Evolutionary conservation across 2,329 filamentous ascomycete genomes (phyloP), one percentile per base, ranked within the genome.

Genomic region (Trichothecium sympodiale): DNA sequence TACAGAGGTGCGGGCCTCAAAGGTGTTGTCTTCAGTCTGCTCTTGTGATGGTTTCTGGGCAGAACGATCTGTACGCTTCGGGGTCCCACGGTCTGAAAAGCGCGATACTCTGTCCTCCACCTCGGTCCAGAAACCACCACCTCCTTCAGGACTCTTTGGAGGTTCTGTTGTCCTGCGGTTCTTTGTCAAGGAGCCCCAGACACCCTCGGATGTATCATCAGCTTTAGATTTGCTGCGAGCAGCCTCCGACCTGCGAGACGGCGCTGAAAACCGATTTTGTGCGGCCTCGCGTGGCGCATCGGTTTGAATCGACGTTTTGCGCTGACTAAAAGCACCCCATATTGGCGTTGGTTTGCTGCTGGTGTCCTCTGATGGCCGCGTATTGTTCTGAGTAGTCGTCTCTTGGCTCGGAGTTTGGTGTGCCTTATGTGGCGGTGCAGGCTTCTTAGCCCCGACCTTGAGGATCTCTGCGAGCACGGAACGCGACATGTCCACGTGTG

Each of bases 41-140:
- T 35, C 31, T 34, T 29, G 17, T 15, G 12, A 23, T 3, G 25
- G 28, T 13, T 28, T 20, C 9, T 18, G 30, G 20, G 12, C 31
- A 33, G 31, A 17, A 14, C n/a, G 16, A 14, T 6, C 12, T 5
- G 17, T 17, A 18, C 18, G 31, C 16, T 14, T 5, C 16, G 10
- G 10, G 20, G 17, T 30, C 13, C 12, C 26, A n/a, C 23, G 17
- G 14, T 32, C 20, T 7, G 17, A 9, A 4, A 16, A 15, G 8
- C 13, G 15, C n/a, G 17, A 26, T 18, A 31, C 32, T n/a, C 37
- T 16, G n/a, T 17, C 31, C 31, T 50, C 45, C 7, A 51, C 38
- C 32, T 48, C 49, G 6, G 35, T 44, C 49, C 48, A 51, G 23
- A 52, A 52, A 23, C 49, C 43, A 17, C 45, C 38, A 9, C 35